Base-by-base conservation (phyloP, 129 eudicot species). In the Heracleum sosnowskyi region DNA sequence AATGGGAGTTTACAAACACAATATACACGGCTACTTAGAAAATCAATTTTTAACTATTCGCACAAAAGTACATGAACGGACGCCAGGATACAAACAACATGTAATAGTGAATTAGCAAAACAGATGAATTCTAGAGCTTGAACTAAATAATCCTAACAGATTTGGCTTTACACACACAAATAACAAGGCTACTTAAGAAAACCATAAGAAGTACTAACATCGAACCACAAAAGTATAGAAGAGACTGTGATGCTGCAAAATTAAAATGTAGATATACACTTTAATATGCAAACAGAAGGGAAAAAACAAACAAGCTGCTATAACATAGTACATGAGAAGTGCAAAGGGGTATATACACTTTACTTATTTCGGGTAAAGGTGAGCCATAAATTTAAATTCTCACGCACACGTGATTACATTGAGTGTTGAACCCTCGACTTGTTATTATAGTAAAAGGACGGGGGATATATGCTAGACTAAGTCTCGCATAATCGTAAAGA, bases 1-100 rank as follows among this genome's bases (percentile, higher is more conserved):
- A 1, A 26, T 60, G n/a, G n/a, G 29, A 60, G 33, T 60, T 60
- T n/a, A 8, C 1, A 2, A 26, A 9, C 15, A n/a, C 4, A 10
- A 60, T 60, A n/a, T 7, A 24, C 33, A 60, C 8, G 68, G 57
- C n/a, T 17, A 49, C 57, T 49, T 49, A 1, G n/a, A 18, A 49
- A 37, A 37, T 37, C 4, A 37, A 2, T 37, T 97, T 93, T 78
- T 73, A 42, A 3, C 73, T 29, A 12, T 15, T 33, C 3, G 73
- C 20, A 64, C 18, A 12, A 13, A 11, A 9, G 35, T 64, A 64
- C 33, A 24, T 28, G 34, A 29, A 5, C 33, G 13, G 35, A 64
- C 36, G 10, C 6, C n/a, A 69, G 22, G 44, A 16, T 13, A 24
- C 15, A 66, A 66, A 55, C 12, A 55, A 37, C 7, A 37, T 22